These are phyloP conservation scores for Adansonia grandidieri DNA, from an alignment of 441 rosid species.

Conservation along the genomic window DNA sequence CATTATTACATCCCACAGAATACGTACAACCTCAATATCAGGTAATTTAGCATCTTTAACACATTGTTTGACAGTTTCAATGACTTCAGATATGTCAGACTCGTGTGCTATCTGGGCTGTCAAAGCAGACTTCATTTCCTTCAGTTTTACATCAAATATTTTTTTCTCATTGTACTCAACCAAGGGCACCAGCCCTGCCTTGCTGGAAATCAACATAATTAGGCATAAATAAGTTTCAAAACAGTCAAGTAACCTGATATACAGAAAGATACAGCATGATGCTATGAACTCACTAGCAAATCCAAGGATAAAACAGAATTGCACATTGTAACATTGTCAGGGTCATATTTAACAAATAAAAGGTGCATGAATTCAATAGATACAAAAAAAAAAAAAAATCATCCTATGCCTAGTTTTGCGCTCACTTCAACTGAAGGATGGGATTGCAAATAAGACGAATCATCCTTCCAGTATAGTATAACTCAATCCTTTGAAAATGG, in stretches of 20 bases:
- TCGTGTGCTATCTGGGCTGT: conserved; percentile 86
- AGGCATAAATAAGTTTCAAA: conserved; percentile 25
- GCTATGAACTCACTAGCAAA: neutral
- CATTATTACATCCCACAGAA: conserved; percentile 96
- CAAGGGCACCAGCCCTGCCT: conserved; percentile 79
- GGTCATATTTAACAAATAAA: neutral
- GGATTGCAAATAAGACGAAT: neutral
- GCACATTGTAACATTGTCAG: neutral
- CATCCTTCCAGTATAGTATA: neutral
- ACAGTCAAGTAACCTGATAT: neutral
- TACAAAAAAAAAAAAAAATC: neutral
- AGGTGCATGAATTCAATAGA: neutral
- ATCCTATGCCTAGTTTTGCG: neutral
- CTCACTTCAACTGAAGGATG: neutral
- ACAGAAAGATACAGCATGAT: neutral
- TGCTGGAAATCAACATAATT: conserved; percentile 51
- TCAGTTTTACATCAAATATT: conserved; percentile 84
- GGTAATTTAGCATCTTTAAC: conserved; percentile 87
- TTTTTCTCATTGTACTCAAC: conserved; percentile 97
- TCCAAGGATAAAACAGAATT: neutral
- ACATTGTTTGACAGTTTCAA: conserved; percentile 78
- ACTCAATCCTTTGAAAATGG: neutral
- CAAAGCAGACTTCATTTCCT: conserved; percentile 84
- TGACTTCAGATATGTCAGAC: conserved; percentile 79
- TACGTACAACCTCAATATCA: conserved; percentile 77